These are phyloP conservation scores for Lolium perenne DNA, from an alignment of 176 grass and related monocot genomes.

Conservation along the genomic window DNA sequence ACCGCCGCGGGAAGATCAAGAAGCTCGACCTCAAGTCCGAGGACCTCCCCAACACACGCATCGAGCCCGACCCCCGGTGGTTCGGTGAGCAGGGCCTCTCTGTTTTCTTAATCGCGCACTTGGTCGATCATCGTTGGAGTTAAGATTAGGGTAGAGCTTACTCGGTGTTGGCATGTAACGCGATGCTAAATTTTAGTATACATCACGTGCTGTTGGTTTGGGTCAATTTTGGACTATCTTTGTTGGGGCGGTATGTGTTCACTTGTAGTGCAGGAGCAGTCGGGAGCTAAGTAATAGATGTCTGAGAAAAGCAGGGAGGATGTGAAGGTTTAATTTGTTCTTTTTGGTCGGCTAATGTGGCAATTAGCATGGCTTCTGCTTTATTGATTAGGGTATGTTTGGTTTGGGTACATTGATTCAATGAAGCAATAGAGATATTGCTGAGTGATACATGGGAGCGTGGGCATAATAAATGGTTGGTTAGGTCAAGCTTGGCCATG, in stretches of 20 bases:
- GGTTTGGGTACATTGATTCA: background rate
- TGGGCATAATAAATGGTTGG: background rate
- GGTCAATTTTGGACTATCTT: background rate
- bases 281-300: background rate
- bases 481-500: background rate
- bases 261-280: background rate
- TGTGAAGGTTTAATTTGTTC: background rate
- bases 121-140: background rate
- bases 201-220: background rate
- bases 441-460: background rate
- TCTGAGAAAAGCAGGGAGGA: background rate
- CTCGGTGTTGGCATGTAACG: too few relatives aligned
- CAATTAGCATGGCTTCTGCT: background rate
- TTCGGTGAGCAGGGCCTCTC: slow-evolving; percentile 53
- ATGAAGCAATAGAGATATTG: background rate
- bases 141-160: background rate
- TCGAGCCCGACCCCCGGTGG: slow-evolving; percentile 83
- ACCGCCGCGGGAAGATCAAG: slow-evolving; percentile 64
- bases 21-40: slow-evolving; percentile 79
- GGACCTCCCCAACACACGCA: slow-evolving; percentile 86
- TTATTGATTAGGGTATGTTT: background rate
- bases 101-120: background rate
- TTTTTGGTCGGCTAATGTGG: background rate
- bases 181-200: too few relatives aligned
- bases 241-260: too few relatives aligned